Percentiles rank a stretch among this genome's conserved stretches.
Evolutionary conservation across 192 early-diverging fungal genomes (phyloP).

Genomic region (Chytriomyces confervae): DNA sequence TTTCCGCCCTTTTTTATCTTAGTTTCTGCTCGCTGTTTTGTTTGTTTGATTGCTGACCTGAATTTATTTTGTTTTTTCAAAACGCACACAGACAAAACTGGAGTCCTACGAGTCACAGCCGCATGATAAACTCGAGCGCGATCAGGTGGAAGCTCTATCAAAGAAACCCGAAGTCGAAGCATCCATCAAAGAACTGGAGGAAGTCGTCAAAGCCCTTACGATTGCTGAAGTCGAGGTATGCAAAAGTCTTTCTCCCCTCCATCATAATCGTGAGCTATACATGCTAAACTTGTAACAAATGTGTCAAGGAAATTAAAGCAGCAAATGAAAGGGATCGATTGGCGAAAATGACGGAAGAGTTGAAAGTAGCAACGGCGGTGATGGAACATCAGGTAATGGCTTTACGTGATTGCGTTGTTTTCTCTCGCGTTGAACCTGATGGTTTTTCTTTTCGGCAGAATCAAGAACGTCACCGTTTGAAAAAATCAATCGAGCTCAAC

Average conservation of each 20-base stretch:
- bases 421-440: too few species aligned
- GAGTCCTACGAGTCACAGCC: slow-evolving; percentile 50
- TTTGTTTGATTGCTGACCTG: too few species aligned
- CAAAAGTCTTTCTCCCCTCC: too few species aligned
- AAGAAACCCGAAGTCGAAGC: slow-evolving; percentile 50
- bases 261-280: too few species aligned
- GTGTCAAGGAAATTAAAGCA: slow-evolving; percentile 6
- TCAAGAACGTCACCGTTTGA: background rate
- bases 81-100: slow-evolving; percentile 45
- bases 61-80: too few species aligned
- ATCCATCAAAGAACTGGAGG: slow-evolving; percentile 55
- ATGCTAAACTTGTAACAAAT: too few species aligned
- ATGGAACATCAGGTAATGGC: slow-evolving; percentile 17
- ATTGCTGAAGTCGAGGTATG: slow-evolving; percentile 45
- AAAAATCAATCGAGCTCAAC: slow-evolving; percentile 9
- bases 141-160: slow-evolving; percentile 54
- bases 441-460: background rate
- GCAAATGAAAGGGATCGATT: background rate
- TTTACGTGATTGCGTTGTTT: background rate
- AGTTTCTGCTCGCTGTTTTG: too few species aligned
- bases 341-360: slow-evolving; percentile 18
- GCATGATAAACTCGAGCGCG: slow-evolving; percentile 46
- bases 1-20: too few species aligned
- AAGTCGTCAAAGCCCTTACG: slow-evolving; percentile 43
- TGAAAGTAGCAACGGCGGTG: slow-evolving; percentile 21